phyloP scores from a whole-genome alignment of 768 basidiomycete genomes.

The Suillus tomentosus region DNA sequence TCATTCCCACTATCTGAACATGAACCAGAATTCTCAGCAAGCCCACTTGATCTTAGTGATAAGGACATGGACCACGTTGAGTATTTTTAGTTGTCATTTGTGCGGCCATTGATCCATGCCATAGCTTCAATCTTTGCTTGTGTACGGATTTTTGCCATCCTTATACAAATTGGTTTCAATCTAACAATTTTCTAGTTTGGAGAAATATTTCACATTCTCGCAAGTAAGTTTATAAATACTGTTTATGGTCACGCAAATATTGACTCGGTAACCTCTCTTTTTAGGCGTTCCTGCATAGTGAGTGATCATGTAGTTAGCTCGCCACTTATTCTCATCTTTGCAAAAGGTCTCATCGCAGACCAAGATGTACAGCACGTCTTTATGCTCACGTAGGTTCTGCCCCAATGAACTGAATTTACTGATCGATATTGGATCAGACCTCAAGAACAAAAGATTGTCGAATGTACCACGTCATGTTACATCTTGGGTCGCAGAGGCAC shows the following conservation, averaged over 20 bases:
- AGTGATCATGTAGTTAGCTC: neutral
- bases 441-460: conserved; percentile 57
- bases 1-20: conserved; percentile 46
- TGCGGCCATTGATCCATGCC: neutral
- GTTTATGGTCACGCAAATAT: neutral
- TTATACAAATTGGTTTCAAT: conserved; percentile 14
- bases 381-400: conserved; percentile 21
- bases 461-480: conserved; percentile 61
- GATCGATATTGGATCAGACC: conserved; percentile 26
- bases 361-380: conserved; percentile 30
- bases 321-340: neutral
- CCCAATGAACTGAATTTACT: neutral
- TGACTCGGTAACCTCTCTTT: neutral
- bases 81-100: neutral
- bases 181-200: conserved; percentile 47
- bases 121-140: conserved; percentile 60
- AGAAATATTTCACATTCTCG: conserved; percentile 33
- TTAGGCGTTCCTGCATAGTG: conserved; percentile 28
- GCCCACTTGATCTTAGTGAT: conserved; percentile 39
- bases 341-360: conserved; percentile 26
- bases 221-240: conserved; percentile 18
- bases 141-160: conserved; percentile 39
- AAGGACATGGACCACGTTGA: conserved; percentile 43
- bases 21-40: conserved; percentile 19
- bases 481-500: conserved; percentile 75